Conservation (phyloP, 106 monocot species). For the Agapanthus africanus region DNA sequence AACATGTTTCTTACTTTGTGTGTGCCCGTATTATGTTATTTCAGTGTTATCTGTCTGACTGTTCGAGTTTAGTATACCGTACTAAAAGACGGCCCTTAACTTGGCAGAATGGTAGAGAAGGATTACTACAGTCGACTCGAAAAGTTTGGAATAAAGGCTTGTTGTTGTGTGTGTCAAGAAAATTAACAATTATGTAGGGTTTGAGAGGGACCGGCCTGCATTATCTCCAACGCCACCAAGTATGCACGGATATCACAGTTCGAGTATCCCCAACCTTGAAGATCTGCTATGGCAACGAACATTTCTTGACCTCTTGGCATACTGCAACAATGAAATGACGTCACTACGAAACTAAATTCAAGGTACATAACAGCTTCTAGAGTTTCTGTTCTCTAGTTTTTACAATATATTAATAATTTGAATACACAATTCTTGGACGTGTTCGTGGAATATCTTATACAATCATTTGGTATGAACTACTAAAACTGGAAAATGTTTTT, state of each 20-base stretch:
- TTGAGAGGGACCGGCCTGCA: conserved; percentile 31
- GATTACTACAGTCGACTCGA: too few relatives aligned
- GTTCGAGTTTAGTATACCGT: too few relatives aligned
- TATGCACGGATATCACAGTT: conserved; percentile 52
- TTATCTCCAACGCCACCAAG: conserved; percentile 49
- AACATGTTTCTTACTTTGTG: too few relatives aligned
- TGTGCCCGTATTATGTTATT: too few relatives aligned
- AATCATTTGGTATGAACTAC: too few relatives aligned
- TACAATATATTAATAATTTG: not conserved
- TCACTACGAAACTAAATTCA: not conserved
- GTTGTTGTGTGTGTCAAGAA: not conserved
- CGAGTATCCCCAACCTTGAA: conserved; percentile 48
- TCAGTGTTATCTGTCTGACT: too few relatives aligned
- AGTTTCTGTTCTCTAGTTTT: not conserved
- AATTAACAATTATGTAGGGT: not conserved
- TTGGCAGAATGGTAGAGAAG: too few relatives aligned
- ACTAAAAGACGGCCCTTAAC: too few relatives aligned
- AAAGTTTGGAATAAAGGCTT: too few relatives aligned
- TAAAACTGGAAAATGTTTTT: too few relatives aligned
- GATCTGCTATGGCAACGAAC: conserved; percentile 36
- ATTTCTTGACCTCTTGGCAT: conserved; percentile 38
- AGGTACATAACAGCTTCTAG: not conserved
- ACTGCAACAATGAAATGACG: conserved; percentile 8
- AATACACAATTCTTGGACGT: not conserved
- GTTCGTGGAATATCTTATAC: too few relatives aligned